phyloP scores from a whole-genome alignment of 129 eudicot genomes.

The Apium graveolens region DNA sequence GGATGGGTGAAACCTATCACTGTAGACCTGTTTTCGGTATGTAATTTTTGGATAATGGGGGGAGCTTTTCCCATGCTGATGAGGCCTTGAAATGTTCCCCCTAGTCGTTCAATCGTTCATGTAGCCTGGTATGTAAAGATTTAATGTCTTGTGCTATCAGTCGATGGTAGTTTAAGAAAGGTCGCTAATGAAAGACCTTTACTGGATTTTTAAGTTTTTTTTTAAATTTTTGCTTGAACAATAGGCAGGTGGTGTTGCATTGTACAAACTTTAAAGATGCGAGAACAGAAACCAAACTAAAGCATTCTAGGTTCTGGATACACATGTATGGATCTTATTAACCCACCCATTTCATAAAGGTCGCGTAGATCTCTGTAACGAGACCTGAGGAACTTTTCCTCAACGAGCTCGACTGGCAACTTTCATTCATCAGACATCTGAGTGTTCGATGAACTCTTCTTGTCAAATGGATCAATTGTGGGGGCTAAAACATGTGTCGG shows the following conservation, averaged over 20 bases:
- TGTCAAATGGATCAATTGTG: not conserved
- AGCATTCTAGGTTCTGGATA: not conserved
- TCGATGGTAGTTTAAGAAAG: not conserved
- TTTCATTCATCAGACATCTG: not conserved
- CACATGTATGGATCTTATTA: too few species aligned
- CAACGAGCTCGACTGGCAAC: not conserved
- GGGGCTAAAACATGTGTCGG: not conserved
- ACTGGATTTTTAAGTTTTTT: not conserved
- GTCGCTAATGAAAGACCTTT: not conserved
- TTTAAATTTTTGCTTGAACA: not conserved
- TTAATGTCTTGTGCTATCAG: not conserved
- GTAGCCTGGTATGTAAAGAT: not conserved
- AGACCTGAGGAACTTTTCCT: not conserved
- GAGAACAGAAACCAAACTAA: not conserved
- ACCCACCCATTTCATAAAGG: not conserved
- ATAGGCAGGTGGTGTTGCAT: not conserved
- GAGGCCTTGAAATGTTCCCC: not conserved
- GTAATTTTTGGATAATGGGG: not conserved
- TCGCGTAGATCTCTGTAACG: not conserved
- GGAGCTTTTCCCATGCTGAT: not conserved
- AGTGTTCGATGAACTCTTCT: not conserved
- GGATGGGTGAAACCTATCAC: constrained; percentile 2
- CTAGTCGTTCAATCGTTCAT: not conserved
- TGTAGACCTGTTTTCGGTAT: not conserved
- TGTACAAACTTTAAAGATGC: not conserved